Evolutionary conservation across 2,329 filamentous ascomycete species (phyloP), one percentile per base, ranked within the genome.

Genomic region (Calonectria pteridis): DNA sequence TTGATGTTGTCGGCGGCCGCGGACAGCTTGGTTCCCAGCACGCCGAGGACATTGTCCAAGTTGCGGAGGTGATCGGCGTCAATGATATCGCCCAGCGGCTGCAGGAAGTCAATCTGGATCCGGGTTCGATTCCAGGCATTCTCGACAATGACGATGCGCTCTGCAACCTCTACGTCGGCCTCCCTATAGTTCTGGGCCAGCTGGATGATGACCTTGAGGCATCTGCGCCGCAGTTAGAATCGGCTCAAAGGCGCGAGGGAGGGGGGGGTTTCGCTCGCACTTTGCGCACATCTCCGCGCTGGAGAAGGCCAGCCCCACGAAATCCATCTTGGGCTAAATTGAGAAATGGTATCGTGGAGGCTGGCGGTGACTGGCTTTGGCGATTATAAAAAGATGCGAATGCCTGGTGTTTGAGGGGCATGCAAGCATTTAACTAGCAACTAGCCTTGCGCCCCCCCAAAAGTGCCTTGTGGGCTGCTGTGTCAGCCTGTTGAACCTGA

Each of bases 61-160:
- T 64, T 58, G 46, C 67, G 67, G 35, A 29, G 46, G 35, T 64
- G 67, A 6, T 64, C 67, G 11, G 58, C 18, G 46, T 69, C 58
- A 33, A 69, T 51, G 46, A 71, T n/a, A 2, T 46, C 29, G 33
- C 37, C 28, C 20, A 67, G 62, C 5, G 63, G 69, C 46, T 43
- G 43, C 11, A 72, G 29, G 7, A 72, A 67, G 64, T 67, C 63
- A 28, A 67, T 28, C 28, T 72, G 69, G 20, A 67, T 33, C 28
- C 46, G 51, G n/a, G 63, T 67, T 16, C 46, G 26, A 10, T 33
- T 62, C 69, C 69, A 67, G 26, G 18, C 26, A 16, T 31, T 23
- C 33, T 72, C 69, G 16, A 72, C 51, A 33, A 59, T 63, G 20
- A 29, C 2, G 33, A 72, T 59, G 33, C 69, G 69, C 43, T 67